Conservation (phyloP, 2,329 filamentous ascomycete genomes). For the Dactylellina leptospora region DNA sequence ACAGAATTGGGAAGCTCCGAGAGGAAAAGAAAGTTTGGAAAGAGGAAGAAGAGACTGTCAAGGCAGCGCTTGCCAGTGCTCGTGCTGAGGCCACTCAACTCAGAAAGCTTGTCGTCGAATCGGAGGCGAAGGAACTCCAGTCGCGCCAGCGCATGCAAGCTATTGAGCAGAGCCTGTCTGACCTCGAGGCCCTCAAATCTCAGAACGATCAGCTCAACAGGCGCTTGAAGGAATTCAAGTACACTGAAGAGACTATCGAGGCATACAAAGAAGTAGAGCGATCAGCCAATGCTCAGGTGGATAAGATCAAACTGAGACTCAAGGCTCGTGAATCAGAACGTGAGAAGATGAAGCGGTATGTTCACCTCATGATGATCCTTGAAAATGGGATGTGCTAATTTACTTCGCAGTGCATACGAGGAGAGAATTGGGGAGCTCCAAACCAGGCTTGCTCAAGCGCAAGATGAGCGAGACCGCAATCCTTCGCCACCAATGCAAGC, state of each 20-base stretch:
- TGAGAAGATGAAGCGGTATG: slow-evolving; percentile 61
- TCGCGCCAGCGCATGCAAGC: slow-evolving; percentile 72
- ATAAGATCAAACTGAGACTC: slow-evolving; percentile 69
- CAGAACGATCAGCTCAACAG: slow-evolving; percentile 71
- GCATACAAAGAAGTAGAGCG: slow-evolving; percentile 68
- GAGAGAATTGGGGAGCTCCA: slow-evolving; percentile 64
- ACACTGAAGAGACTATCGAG: slow-evolving; percentile 70
- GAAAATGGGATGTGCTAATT: slow-evolving; percentile 20
- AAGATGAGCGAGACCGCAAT: slow-evolving; percentile 57
- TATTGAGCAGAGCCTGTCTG: slow-evolving; percentile 69
- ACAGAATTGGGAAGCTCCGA: slow-evolving; percentile 72
- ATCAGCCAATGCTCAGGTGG: slow-evolving; percentile 68
- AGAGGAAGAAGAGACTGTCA: slow-evolving; percentile 67
- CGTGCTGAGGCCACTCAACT: slow-evolving; percentile 72
- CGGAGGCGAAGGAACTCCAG: slow-evolving; percentile 73
- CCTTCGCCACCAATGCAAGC: slow-evolving; percentile 61
- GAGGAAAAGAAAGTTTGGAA: slow-evolving; percentile 75
- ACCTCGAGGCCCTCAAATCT: slow-evolving; percentile 69
- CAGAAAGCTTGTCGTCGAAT: slow-evolving; percentile 71
- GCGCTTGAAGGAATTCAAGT: slow-evolving; percentile 71
- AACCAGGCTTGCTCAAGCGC: slow-evolving; percentile 55
- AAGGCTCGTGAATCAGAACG: slow-evolving; percentile 65
- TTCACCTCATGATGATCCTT: neutral
- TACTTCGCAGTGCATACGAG: slow-evolving; percentile 62
- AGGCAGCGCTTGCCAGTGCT: slow-evolving; percentile 68